Base-by-base conservation (phyloP, 140 eudicot genomes). In the Cichorium intybus region DNA sequence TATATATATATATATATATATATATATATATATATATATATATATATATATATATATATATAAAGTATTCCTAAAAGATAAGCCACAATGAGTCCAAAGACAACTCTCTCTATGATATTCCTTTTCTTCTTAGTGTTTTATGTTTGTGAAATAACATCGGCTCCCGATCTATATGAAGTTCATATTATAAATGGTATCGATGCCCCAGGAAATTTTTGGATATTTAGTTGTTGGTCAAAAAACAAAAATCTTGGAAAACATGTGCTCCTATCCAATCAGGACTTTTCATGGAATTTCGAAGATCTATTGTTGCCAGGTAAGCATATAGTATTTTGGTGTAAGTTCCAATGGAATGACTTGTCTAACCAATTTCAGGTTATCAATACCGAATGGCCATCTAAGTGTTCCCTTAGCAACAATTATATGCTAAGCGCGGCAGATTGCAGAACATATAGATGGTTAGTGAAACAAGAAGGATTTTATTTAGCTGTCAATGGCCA, bases 341-440 rank as follows among this genome's bases (percentile, higher is more conserved):
- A 1, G 51, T 60, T 60, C 18, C 18, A 4, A 2, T 60, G 66
- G 66, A 37, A 60, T 5, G 4, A 21, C 5, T 20, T 34, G 11
- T 60, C 14, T 12, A 60, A 37, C 50, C 35, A 22, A 22, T 37
- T 60, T 20, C 50, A 60, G 50, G 66, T 60, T 37, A 60, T 60
- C 7, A 60, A 60, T 22, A 60, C 66, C 1, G 51, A 12, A 37
- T 60, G 66, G 66, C 51, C 66, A 1, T 34, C 27, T 5, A 11
- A 10, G 12, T 60, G 66, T 60, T n/a, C n/a, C n/a, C n/a, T n/a
- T n/a, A 0, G 7, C 11, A 22, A 0, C 16, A 0, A 0, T 39
- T 0, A 0, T 39, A 11, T 39, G 21, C 50, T 9, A 60, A 60
- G 15, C 5, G 46, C 51, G 12, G 21, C 66, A 21, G 52, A 7